A percentile compares a stretch with the other conserved stretches of the same genome.
Conservation (phyloP, 2,329 filamentous ascomycete genomes). For the Diplocarpon mali region DNA sequence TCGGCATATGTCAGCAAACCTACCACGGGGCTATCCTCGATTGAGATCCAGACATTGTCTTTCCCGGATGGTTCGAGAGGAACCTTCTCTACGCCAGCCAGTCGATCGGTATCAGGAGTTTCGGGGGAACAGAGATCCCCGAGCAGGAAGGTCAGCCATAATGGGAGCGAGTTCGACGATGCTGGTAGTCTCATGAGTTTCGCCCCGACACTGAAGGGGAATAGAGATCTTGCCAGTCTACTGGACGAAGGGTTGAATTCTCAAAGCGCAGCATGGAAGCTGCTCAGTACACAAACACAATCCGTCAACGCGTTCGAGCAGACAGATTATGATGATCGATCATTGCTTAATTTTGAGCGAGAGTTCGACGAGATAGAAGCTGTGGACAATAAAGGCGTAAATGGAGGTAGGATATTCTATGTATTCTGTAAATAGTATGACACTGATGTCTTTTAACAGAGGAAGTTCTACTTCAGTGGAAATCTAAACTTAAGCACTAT, state of each 20-base stretch:
- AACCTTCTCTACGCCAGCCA: conserved; percentile 40
- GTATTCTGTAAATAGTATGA: not conserved
- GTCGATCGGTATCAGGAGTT: conserved; percentile 24
- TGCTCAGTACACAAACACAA: conserved; percentile 52
- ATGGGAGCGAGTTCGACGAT: conserved; percentile 39
- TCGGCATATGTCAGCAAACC: conserved; percentile 45
- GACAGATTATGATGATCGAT: conserved; percentile 35
- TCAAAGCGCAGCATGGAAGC: conserved; percentile 57
- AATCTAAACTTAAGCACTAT: conserved; percentile 91
- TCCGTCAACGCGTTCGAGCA: conserved; percentile 50
- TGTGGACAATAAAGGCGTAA: conserved; percentile 38
- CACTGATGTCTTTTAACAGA: conserved; percentile 23
- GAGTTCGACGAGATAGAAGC: conserved; percentile 72
- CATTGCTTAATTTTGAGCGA: conserved; percentile 54
- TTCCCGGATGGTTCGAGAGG: conserved; percentile 60
- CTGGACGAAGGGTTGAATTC: conserved; percentile 59
- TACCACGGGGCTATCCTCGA: conserved; percentile 74
- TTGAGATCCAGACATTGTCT: conserved; percentile 68
- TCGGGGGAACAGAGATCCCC: conserved; percentile 18
- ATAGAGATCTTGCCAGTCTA: conserved; percentile 70
- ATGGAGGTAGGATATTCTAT: conserved; percentile 37
- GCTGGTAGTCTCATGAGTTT: conserved; percentile 38
- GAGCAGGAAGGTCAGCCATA: conserved; percentile 25
- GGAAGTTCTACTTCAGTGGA: conserved; percentile 58
- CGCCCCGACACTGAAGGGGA: conserved; percentile 37